Base-by-base conservation (phyloP, 2,329 filamentous ascomycete genomes). In the Arthrobotrys sphaeroides region DNA sequence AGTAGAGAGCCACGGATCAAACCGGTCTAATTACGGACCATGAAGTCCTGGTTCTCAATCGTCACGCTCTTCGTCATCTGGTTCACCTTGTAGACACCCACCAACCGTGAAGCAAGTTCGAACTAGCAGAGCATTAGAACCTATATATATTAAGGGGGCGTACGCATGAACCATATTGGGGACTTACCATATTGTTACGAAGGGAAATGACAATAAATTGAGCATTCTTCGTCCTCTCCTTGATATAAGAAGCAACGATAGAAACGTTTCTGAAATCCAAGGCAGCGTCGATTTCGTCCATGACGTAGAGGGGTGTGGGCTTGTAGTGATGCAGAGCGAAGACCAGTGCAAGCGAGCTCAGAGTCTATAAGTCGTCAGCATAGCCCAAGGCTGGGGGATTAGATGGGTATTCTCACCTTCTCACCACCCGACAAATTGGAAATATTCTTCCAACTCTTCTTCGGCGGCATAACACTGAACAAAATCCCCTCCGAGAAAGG, bases 381-480 rank as follows among this genome's bases (percentile, higher is more conserved):
- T 16, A 45, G 26, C 28, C 26, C 28, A 22, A 24, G n/a, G 12
- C 31, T 31, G 3, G 13, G 20, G 22, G 36, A 22, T 42, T n/a
- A 16, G 36, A 9, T 43, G n/a, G n/a, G n/a, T n/a, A n/a, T n/a
- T n/a, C 33, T 31, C 24, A 75, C 64, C 64, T 99, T 99, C 84
- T 99, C 95, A 77, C 95, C 95, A 85, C 95, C 95, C 31, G 91
- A 94, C 79, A 99, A 82, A 82, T 99, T 98, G 81, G 91, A 90
- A 81, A 99, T 99, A 82, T 98, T 99, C 87, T 97, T 99, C 96
- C 96, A 99, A 81, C 91, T 95, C 87, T 99, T 99, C 88, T 99
- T 99, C 10, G 95, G 95, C 59, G 95, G 96, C 95, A 99, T 99
- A 78, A 99, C 96, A 67, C 90, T 94, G 85, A 99, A 99, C 53